These are phyloP conservation scores for Entrophospora sp. DNA, from an alignment of 192 early-diverging fungal species.

Conservation along the genomic window DNA sequence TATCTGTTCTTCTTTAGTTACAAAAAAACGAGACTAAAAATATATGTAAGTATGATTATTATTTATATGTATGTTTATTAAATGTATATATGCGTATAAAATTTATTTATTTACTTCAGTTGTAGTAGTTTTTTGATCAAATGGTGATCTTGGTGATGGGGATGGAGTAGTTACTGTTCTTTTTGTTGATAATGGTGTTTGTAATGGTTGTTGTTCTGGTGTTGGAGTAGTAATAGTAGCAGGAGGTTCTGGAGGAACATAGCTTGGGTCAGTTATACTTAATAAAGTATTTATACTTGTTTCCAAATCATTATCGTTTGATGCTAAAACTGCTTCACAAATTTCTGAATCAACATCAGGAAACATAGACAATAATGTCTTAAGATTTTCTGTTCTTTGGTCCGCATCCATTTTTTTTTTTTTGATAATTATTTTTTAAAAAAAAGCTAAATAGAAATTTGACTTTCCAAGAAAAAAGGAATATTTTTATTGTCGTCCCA, in stretches of 20 bases:
- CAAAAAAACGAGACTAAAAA: constrained; percentile 25
- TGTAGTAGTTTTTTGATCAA: neutral
- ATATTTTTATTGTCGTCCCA: no score
- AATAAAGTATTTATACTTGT: constrained; percentile 41
- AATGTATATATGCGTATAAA: no score
- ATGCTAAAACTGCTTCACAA: constrained; percentile 40
- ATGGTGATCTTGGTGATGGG: neutral
- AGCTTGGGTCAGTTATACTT: constrained; percentile 47
- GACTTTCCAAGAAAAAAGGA: no score
- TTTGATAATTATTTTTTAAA: no score
- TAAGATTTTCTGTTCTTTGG: constrained; percentile 24
- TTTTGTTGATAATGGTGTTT: no score
- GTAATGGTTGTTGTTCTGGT: no score
- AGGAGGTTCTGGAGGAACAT: no score
- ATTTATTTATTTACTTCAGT: neutral
- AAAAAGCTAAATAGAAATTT: no score
- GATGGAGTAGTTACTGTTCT: constrained; percentile 22
- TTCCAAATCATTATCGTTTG: constrained; percentile 38
- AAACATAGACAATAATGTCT: constrained; percentile 43
- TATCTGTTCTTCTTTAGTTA: constrained; percentile 40
- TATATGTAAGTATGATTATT: neutral
- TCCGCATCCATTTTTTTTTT: no score
- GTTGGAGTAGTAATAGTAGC: no score
- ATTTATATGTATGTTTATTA: neutral
- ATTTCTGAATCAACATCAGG: constrained; percentile 42